Base-by-base conservation (phyloP, 768 basidiomycete species). In the Xerocomellus chrysenteron region DNA sequence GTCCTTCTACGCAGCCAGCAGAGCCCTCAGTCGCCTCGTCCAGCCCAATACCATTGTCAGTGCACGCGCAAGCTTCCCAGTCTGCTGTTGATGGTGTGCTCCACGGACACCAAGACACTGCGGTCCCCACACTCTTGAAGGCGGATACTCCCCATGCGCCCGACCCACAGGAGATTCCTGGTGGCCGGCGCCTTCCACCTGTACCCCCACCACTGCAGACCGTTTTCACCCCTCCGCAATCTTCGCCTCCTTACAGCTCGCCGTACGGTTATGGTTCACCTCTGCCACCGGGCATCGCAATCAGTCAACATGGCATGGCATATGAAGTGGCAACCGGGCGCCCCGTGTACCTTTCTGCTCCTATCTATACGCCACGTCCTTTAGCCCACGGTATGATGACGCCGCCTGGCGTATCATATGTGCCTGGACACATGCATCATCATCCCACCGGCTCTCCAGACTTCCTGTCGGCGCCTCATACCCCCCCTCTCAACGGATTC, bases 321-420 rank as follows among this genome's bases (percentile, higher is more conserved):
- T 92, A 86, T 66, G 91, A 93, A 70, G 67, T 92, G 50, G 84
- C 89, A 14, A 92, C 89, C 5, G 92, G 92, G 40, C 89, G 88
- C 39, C 82, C 89, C 12, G 85, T 93, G 35, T 87, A 87, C 63
- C 76, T 92, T 30, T 81, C 85, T 58, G 76, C 80, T 13, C 80
- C 83, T 19, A 79, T 88, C 76, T 88, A 83, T 65, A 84, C 83
- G 47, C 85, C 86, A 49, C 85, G 82, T n/a, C 85, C 87, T 16
- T 65, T 84, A 53, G 78, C 86, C 61, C 83, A 81, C 56, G 74
- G 80, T 14, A 81, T 83, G 68, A 75, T 80, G 66, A 71, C 76
- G 37, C 77, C 80, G 33, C 76, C 79, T 21, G 74, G 74, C 64
- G 57, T 72, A 41, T 76, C 83, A 14, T 88, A 83, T 63, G 74